Conservation (phyloP, 257 asterid genomes). For the Orobanche coerulescens region DNA sequence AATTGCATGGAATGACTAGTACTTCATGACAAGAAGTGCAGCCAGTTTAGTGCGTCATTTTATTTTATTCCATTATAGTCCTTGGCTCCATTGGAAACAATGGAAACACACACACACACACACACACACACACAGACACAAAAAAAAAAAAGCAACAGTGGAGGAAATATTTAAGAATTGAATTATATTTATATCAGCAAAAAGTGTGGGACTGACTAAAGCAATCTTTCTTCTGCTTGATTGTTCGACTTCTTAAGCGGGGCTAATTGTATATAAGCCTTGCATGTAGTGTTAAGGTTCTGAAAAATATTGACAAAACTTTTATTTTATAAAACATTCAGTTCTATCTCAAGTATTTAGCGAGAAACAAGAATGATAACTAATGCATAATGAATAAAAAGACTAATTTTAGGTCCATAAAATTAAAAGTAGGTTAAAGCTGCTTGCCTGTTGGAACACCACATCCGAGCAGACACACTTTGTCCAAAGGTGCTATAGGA, state of each 20-base stretch:
- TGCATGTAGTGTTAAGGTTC: neutral
- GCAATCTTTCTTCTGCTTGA: neutral
- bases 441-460: conserved; percentile 79
- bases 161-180: neutral
- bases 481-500: conserved; percentile 71
- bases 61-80: too few relatives aligned
- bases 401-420: neutral
- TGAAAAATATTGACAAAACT: neutral
- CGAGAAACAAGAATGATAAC: neutral
- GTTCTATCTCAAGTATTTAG: neutral
- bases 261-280: neutral
- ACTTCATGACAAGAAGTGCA: too few relatives aligned
- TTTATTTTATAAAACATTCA: neutral
- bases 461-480: conserved; percentile 90
- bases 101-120: too few relatives aligned
- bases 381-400: neutral
- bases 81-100: too few relatives aligned
- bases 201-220: neutral
- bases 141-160: neutral
- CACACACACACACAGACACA: too few relatives aligned
- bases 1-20: too few relatives aligned
- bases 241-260: neutral
- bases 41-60: too few relatives aligned
- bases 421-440: neutral
- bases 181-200: neutral